Percentiles rank a stretch among this genome's conserved stretches.
Evolutionary conservation across 108 stramenopile species (phyloP).

Genomic region (Cyclostephanos invisitatus): DNA sequence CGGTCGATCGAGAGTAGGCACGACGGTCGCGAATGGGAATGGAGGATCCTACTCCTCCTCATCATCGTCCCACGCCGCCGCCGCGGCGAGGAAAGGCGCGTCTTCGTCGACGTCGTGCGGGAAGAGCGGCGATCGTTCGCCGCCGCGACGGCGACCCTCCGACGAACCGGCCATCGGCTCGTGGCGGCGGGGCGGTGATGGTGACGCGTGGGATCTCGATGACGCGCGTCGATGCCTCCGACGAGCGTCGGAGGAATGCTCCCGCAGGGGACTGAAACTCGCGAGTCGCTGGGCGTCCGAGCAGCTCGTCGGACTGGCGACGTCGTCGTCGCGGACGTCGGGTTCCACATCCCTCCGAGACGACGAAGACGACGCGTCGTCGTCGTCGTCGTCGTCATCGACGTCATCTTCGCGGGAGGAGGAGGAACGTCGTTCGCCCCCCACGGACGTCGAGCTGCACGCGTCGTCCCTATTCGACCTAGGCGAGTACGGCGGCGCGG

Average conservation of each 20-base stretch:
- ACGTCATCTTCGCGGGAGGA: slow-evolving; percentile 10
- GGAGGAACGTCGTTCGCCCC: slow-evolving; percentile 25
- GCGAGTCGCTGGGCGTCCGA: slow-evolving; percentile 84
- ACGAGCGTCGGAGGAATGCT: slow-evolving; percentile 34
- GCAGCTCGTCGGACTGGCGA: slow-evolving; percentile 66
- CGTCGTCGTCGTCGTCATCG: background rate
- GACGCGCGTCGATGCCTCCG: slow-evolving; percentile 28
- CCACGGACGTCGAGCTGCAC: slow-evolving; percentile 55
- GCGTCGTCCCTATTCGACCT: slow-evolving; percentile 75
- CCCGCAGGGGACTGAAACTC: slow-evolving; percentile 61
- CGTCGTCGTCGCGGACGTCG: background rate
- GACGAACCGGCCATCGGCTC: no score
- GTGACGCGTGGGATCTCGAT: background rate
- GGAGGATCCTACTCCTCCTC: no score
- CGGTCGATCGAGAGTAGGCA: background rate
- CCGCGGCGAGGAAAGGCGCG: no score
- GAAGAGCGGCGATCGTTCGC: no score
- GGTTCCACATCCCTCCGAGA: background rate
- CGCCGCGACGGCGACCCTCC: no score
- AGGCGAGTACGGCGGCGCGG: slow-evolving; percentile 81
- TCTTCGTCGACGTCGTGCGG: no score
- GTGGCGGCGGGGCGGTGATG: no score
- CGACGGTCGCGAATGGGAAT: background rate
- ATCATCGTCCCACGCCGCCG: no score
- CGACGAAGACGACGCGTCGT: background rate